These are phyloP conservation scores for Naegleria lovaniensis DNA, from an alignment of 208 protist genomes.

Conservation along the genomic window DNA sequence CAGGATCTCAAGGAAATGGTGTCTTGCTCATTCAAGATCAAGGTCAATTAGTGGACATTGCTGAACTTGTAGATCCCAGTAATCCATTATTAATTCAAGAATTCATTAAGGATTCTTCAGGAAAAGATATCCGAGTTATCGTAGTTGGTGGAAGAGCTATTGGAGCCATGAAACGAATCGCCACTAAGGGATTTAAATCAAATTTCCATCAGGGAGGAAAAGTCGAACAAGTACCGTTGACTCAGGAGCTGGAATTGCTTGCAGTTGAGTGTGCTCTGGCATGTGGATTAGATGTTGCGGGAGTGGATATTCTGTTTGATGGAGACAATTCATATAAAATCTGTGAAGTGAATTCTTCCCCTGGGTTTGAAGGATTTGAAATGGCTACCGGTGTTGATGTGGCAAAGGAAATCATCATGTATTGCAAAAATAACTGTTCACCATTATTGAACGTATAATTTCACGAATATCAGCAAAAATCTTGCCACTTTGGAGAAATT, in stretches of 20 bases:
- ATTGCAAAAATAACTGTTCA: too few species aligned
- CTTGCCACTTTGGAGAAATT: too few species aligned
- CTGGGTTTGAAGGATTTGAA: slow-evolving; percentile 24
- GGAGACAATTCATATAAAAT: not conserved
- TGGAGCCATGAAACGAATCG: slow-evolving; percentile 4
- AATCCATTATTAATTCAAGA: not conserved
- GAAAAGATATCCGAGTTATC: slow-evolving; percentile 6
- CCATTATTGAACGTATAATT: too few species aligned
- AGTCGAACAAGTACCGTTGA: not conserved
- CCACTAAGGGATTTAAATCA: not conserved
- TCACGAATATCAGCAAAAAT: too few species aligned
- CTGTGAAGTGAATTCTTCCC: slow-evolving; percentile 3
- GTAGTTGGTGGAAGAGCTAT: not conserved
- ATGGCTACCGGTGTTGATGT: not conserved
- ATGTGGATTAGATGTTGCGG: not conserved
- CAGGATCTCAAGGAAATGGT: slow-evolving; percentile 7
- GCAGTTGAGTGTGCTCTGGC: not conserved
- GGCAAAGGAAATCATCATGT: too few species aligned
- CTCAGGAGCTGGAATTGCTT: not conserved
- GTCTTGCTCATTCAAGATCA: not conserved
- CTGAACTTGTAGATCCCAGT: not conserved
- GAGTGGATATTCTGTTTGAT: slow-evolving; percentile 7
- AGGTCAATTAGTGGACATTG: not conserved
- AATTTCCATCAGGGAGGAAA: slow-evolving; percentile 21
- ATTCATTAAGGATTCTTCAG: not conserved